phyloP scores from a whole-genome alignment of 768 basidiomycete genomes.

The Tubosaeta brunneosetosa region DNA sequence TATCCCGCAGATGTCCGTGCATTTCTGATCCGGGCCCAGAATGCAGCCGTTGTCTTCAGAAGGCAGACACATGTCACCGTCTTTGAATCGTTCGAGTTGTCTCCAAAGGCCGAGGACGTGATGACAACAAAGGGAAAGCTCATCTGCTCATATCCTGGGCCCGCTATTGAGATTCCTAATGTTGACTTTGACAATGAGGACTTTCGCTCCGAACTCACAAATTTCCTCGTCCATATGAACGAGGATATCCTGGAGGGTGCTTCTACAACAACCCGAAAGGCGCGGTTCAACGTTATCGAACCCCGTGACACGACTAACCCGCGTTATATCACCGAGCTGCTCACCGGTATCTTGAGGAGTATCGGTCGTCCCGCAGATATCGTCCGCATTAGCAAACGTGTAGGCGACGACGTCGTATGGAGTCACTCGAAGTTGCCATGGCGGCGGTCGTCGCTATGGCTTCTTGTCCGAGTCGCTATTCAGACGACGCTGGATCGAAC shows the following conservation, averaged over 20 bases:
- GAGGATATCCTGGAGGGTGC: conserved; percentile 30
- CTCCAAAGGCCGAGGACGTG: conserved; percentile 32
- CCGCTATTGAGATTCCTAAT: conserved; percentile 36
- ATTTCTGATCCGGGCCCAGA: conserved; percentile 42
- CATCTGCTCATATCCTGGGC: conserved; percentile 41
- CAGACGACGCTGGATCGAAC: conserved; percentile 33
- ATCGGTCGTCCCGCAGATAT: conserved; percentile 29
- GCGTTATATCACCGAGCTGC: conserved; percentile 42
- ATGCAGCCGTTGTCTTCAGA: conserved; percentile 43
- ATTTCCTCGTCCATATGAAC: conserved; percentile 4
- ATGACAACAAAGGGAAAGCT: conserved; percentile 41
- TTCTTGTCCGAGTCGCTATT: conserved; percentile 42
- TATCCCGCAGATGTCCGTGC: conserved; percentile 31
- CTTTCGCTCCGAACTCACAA: conserved; percentile 32
- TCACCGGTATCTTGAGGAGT: conserved; percentile 41
- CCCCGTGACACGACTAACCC: conserved; percentile 37
- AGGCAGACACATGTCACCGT: conserved; percentile 22
- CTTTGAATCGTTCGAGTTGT: conserved; percentile 46
- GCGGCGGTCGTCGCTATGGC: conserved; percentile 49
- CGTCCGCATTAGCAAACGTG: conserved; percentile 36
- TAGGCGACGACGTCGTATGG: conserved; percentile 48
- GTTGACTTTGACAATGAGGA: conserved; percentile 21
- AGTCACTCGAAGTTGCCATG: conserved; percentile 37
- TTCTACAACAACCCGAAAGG: conserved; percentile 34
- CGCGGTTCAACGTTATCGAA: conserved; percentile 32